Evolutionary conservation across 441 rosid genomes (phyloP), one percentile per base, ranked within the genome.

Genomic region (Aleurites moluccanus): DNA sequence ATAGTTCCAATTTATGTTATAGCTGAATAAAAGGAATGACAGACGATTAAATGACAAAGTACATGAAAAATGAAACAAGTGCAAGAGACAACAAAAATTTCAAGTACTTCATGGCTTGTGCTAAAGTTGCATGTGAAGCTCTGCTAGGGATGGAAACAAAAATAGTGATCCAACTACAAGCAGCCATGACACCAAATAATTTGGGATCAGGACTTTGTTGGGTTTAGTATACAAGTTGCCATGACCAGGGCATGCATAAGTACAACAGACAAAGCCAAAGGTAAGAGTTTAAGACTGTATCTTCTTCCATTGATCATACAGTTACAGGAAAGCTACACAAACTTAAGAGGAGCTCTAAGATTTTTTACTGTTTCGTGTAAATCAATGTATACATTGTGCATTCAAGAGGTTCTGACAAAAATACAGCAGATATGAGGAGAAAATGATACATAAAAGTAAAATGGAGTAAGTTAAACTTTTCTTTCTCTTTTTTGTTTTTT

Each of bases 1-100:
- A 75, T 95, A 95, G 82, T 95, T 95, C 99, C 99, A 95, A 80
- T 95, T 85, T 79, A 95, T 95, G 79, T 91, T 95, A 82, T 93
- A 93, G 79, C 98, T 92, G 81, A 69, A 40, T 27, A 14, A 52
- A 25, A 72, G 57, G 61, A 55, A 15, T 59, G 21, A 30, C 20
- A 20, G 52, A 42, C 40, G 47, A 38, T 35, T 52, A 50, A n/a
- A 14, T 38, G 28, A 52, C 14, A 8, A 42, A 53, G 30, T 18
- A 9, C 35, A 59, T 21, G 27, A 56, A n/a, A 63, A 63, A 6
- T 14, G n/a, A 63, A 33, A 18, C 27, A 4, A 23, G 62, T 0
- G 16, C 6, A 57, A 1, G 27, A 57, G 33, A 57, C 25, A 53
- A 10, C 3, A 25, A 25, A 23, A 6, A 10, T 57, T 57, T 57